Percentiles rank a stretch among this genome's conserved stretches.
Conservation (phyloP, 2,329 filamentous ascomycete species). For the Plenodomus lindquistii region DNA sequence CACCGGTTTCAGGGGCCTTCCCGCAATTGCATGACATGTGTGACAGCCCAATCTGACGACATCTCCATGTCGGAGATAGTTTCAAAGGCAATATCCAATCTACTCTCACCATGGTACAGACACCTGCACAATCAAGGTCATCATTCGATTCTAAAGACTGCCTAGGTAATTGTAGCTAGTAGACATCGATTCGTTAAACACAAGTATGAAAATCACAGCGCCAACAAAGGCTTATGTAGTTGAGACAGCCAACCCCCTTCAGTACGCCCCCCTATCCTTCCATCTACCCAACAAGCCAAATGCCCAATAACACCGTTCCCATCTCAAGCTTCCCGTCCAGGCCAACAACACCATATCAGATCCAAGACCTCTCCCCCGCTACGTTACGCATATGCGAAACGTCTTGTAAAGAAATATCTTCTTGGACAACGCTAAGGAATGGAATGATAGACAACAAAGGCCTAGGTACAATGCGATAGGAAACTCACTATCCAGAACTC, state of each 20-base stretch:
- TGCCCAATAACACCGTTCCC: background rate
- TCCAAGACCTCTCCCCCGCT: constrained; percentile 1
- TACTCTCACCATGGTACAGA: too few species aligned
- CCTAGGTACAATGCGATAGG: constrained; percentile 2
- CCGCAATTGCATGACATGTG: background rate
- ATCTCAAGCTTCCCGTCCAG: constrained; percentile 1
- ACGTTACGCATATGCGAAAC: background rate
- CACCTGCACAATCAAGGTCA: constrained; percentile 2
- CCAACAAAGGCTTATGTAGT: background rate
- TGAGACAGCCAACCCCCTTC: constrained; percentile 6
- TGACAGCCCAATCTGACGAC: constrained; percentile 1
- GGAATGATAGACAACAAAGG: background rate
- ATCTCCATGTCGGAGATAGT: background rate
- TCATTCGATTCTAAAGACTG: constrained; percentile 39
- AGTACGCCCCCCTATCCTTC: constrained; percentile 6
- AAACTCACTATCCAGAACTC: constrained; percentile 19
- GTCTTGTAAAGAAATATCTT: background rate
- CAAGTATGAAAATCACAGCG: background rate
- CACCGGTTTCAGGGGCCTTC: constrained; percentile 4
- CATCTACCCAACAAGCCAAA: constrained; percentile 5
- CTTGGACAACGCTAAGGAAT: background rate
- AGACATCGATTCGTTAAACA: constrained; percentile 20
- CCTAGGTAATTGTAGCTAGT: constrained; percentile 35
- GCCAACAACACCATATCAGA: constrained; percentile 18
- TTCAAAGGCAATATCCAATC: too few species aligned